Base-by-base conservation (phyloP, 2,329 filamentous ascomycete genomes). In the Cucurbitaria berberidis region DNA sequence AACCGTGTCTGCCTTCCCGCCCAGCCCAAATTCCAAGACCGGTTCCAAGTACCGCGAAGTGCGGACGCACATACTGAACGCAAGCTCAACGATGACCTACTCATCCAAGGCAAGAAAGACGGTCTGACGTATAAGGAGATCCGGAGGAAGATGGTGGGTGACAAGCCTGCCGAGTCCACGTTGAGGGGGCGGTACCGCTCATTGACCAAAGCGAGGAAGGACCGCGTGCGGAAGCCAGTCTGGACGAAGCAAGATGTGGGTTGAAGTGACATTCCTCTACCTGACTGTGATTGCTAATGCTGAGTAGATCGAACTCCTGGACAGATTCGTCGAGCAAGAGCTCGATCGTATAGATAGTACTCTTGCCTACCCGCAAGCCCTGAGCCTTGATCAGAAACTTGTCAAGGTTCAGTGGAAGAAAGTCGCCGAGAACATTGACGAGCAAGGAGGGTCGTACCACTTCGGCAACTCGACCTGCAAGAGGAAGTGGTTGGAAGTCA, bases 121-220 rank as follows among this genome's bases (percentile, higher is more conserved):
- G 87, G 87, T 3, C 76, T 84, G 76, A 85, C 86, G 0, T 91
- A 90, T 74, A 82, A 81, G 48, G 80, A 88, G 53, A 90, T 91
- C 63, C 82, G 82, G 32, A 62, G 68, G 6, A 65, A 75, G 16
- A 84, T 86, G 13, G 73, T 86, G 8, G 74, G 78, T 1, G 87
- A 87, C 58, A 73, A 69, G 0, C 86, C 89, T 63, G 86, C 87
- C 1, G 88, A 90, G 73, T 89, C 88, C 10, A 92, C 89, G 0
- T 78, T 93, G 32, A 82, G 89, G 13, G 89, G 89, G 0, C 82
- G 88, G 0, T 86, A 83, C 61, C 80, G 89, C 4, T 84, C 82
- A 2, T 71, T 91, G 63, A 89, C 84, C 7, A 90, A 90, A 75
- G 74, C 76, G 11, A 84, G 84, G 62, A 78, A 82, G 29, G 80